Evolutionary conservation across 371 early-diverging fungal genomes (phyloP), one percentile per base, ranked within the genome.

Genomic region (Saksenaea vasiformis): DNA sequence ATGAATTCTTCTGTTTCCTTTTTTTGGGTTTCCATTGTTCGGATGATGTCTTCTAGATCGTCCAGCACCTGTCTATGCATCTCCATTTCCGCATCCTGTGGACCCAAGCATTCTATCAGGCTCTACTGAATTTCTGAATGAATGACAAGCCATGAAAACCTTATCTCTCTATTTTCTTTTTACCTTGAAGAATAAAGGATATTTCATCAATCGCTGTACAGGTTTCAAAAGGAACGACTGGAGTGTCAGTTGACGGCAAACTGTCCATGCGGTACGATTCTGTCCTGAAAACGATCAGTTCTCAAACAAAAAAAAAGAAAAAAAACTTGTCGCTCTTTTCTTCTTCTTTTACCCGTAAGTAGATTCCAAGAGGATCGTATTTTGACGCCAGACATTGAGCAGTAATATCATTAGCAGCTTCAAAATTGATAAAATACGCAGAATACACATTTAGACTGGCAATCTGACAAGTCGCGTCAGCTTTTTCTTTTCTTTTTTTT

Each of bases 151-250:
- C n/a, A 13, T 13, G 1, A 0, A 5, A 0, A 56, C 11, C 61
- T 61, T 22, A 26, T 22, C 13, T 61, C 38, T 8, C 54, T 14
- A 22, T 17, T 9, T 38, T 44, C n/a, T n/a, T n/a, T n/a, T n/a
- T 67, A 76, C 76, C 62, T 68, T 74, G 54, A 79, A 77, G 35
- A 79, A 76, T 5, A 79, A 57, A 9, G 80, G 80, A 37, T 79
- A 79, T 59, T 79, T 79, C 68, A 76, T 74, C 0, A 79, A 65
- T 24, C 80, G 56, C 56, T 79, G 80, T 1, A 79, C 72, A 1
- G 80, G 80, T 22, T 73, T 77, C 15, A 79, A 54, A n/a, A 79
- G 53, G 35, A 74, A 79, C 1, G 77, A 64, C 59, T 77, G 69
- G 17, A 79, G 31, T 15, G 80, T 72, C 13, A 79, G 58, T n/a